Base-by-base conservation (phyloP, 2,329 filamentous ascomycete genomes). In the Zalaria sp. region DNA sequence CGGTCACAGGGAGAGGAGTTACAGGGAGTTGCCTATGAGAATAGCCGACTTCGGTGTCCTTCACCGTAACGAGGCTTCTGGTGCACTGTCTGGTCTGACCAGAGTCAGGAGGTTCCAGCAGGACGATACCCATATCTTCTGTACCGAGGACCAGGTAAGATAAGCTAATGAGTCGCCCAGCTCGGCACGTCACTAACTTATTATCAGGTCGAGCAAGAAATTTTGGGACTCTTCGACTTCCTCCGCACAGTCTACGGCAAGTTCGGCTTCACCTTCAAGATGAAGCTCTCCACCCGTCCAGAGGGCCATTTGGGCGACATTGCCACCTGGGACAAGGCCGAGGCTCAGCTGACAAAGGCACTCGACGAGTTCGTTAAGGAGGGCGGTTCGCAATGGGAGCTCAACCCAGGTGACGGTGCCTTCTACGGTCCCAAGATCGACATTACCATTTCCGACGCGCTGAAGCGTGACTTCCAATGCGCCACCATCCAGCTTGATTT, bases 341-440 rank as follows among this genome's bases (percentile, higher is more conserved):
- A 98, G 64, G 71, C 68, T 10, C 85, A 83, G 59, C 72, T 98
- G 39, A 80, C 79, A 56, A 72, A 79, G 46, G 85, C 88, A 11
- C 71, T 98, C 38, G 75, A 91, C 49, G 73, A 79, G 47, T 96
- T 95, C 61, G 72, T 76, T 43, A 65, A 64, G 18, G 60, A 64
- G 38, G 68, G 68, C 41, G 75, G 80, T 46, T 72, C 78, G 29
- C 69, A 78, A 48, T 98, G 91, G 91, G 82, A 85, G 60, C 70
- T 94, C 40, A 94, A 96, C 63, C 82, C 86, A 46, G 91, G 89
- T 43, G 91, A 98, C 54, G 91, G 91, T 57, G 91, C 91, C 41
- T 98, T 96, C 67, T 98, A 98, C 61, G 91, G 91, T 2, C 91
- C 91, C 40, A 98, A 98, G 75, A 94, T 96, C 53, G 91, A 98